Conservation (phyloP, 1,284 basidiomycete species). For the Cryptococcus sp. region DNA sequence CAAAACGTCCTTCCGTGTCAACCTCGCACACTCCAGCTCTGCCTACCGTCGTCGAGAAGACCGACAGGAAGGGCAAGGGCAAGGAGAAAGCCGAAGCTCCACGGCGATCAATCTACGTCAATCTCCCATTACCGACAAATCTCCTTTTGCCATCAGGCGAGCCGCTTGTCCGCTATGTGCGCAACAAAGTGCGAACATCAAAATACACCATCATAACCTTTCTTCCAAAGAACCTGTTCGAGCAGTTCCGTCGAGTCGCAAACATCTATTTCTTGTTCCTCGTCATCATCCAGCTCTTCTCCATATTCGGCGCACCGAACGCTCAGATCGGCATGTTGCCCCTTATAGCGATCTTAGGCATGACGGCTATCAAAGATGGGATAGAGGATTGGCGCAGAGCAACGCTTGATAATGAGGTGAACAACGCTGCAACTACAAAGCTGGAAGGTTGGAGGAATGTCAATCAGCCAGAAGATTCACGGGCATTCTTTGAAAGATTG, state of each 20-base stretch:
- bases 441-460: conserved; percentile 84
- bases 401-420: conserved; percentile 72
- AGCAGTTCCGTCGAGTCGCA: conserved; percentile 87
- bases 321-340: conserved; percentile 84
- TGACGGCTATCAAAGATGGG: conserved; percentile 93
- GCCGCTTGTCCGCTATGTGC: conserved; percentile 71
- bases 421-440: conserved; percentile 50
- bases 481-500: conserved; percentile 71
- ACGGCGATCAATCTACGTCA: conserved; percentile 79
- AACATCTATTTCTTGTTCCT: conserved; percentile 89
- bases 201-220: conserved; percentile 93
- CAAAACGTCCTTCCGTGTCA: not conserved
- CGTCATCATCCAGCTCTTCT: conserved; percentile 84
- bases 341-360: conserved; percentile 78
- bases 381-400: conserved; percentile 92
- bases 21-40: not conserved
- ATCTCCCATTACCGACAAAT: conserved; percentile 51
- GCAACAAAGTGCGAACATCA: conserved; percentile 94
- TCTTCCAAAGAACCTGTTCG: conserved; percentile 88
- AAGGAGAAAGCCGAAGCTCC: conserved; percentile 3
- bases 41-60: not conserved
- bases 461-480: conserved; percentile 77
- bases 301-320: conserved; percentile 84
- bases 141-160: conserved; percentile 61
- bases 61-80: conserved; percentile 11